Conservation (phyloP, 2,329 filamentous ascomycete species). For the Diaporthe longicolla region DNA sequence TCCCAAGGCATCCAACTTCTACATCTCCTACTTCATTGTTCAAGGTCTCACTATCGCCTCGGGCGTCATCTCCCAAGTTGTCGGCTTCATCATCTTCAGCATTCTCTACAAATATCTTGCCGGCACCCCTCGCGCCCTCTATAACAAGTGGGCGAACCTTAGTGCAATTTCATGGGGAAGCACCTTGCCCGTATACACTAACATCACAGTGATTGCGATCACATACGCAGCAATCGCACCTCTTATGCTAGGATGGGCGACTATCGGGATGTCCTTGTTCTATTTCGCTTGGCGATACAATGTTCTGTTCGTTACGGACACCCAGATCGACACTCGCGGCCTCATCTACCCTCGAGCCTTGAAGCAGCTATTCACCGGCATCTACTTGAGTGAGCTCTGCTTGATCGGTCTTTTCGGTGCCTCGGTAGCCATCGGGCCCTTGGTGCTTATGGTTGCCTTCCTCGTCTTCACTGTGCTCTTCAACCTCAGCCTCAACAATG, state of each 20-base stretch:
- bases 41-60: constrained; percentile 88
- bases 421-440: constrained; percentile 74
- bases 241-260: constrained; percentile 85
- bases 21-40: constrained; percentile 93
- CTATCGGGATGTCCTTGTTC: constrained; percentile 83
- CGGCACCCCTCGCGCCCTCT: constrained; percentile 84
- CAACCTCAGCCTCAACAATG: constrained; percentile 80
- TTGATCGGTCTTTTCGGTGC: constrained; percentile 88
- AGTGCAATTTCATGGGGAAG: constrained; percentile 87
- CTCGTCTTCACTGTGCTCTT: constrained; percentile 82
- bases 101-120: constrained; percentile 82
- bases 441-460: constrained; percentile 83
- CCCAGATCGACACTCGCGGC: constrained; percentile 87
- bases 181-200: constrained; percentile 84
- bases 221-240: constrained; percentile 91
- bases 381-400: constrained; percentile 87
- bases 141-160: constrained; percentile 81
- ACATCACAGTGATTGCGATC: constrained; percentile 85
- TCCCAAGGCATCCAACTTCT: constrained; percentile 91
- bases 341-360: constrained; percentile 89
- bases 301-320: constrained; percentile 87
- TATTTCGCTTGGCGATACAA: constrained; percentile 94
- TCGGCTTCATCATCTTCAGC: constrained; percentile 80
- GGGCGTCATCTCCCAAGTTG: constrained; percentile 78
- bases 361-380: constrained; percentile 85